These are phyloP conservation scores for Mycena haematopus DNA, from an alignment of 768 basidiomycete species.

Conservation along the genomic window DNA sequence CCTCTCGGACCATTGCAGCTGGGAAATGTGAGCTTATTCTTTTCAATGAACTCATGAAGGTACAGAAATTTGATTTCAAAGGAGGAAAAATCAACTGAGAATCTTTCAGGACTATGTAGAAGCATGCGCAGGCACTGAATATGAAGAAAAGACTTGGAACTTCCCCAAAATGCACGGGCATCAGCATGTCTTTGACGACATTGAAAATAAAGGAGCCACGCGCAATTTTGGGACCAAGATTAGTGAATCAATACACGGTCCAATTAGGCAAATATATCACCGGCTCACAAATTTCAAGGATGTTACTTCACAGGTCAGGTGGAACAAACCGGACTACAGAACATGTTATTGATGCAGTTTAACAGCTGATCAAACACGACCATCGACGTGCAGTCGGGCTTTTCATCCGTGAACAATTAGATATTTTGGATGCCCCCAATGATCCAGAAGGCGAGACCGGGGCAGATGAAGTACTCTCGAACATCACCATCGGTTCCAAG, in stretches of 20 bases:
- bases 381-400: conserved; percentile 3
- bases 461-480: too few species aligned
- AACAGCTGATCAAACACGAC: conserved; percentile 10
- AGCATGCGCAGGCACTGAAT: not conserved
- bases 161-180: conserved; percentile 21
- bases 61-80: too few species aligned
- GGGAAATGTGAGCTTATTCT: too few species aligned
- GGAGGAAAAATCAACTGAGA: too few species aligned
- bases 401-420: conserved; percentile 12
- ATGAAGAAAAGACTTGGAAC: conserved; percentile 30
- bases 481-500: too few species aligned
- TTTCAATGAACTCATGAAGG: too few species aligned
- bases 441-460: too few species aligned
- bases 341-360: too few species aligned
- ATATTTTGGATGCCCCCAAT: not conserved
- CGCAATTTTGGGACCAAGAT: conserved; percentile 31
- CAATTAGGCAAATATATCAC: conserved; percentile 28
- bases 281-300: conserved; percentile 28
- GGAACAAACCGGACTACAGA: too few species aligned
- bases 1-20: too few species aligned
- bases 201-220: conserved; percentile 24
- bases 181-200: conserved; percentile 24
- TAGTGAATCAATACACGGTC: conserved; percentile 32
- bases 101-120: not conserved
- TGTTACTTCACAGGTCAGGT: conserved; percentile 26